Evolutionary conservation across 1,139 yeast species (phyloP).

Genomic region (Saccharomycopsis hybrid): DNA sequence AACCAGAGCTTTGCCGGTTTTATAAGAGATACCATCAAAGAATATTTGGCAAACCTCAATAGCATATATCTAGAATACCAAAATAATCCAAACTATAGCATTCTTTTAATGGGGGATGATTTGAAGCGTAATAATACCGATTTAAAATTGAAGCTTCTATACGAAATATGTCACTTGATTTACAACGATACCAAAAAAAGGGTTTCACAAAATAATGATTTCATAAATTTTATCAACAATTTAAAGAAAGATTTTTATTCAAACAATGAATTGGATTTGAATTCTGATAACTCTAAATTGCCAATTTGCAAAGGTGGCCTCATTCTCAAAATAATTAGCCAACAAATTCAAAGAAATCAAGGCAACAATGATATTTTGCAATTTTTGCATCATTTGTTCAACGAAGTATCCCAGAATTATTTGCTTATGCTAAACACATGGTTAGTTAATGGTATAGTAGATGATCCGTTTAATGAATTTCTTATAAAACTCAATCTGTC

Average conservation of each 20-base stretch:
- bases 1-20: conserved; percentile 67
- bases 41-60: conserved; percentile 44
- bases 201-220: conserved; percentile 10
- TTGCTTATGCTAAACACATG: conserved; percentile 66
- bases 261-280: conserved; percentile 32
- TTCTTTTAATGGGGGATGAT: conserved; percentile 15
- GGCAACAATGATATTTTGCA: conserved; percentile 60
- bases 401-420: conserved; percentile 58
- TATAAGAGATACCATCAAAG: conserved; percentile 43
- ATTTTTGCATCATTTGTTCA: conserved; percentile 48
- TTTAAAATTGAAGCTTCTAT: conserved; percentile 29
- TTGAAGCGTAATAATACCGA: conserved; percentile 15
- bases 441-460: conserved; percentile 68
- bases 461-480: conserved; percentile 82
- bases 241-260: conserved; percentile 14
- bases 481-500: conserved; percentile 39
- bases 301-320: conserved; percentile 63
- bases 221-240: conserved; percentile 10
- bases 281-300: conserved; percentile 48
- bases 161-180: conserved; percentile 20
- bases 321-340: conserved; percentile 55
- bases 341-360: conserved; percentile 45
- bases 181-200: conserved; percentile 14
- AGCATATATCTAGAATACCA: conserved; percentile 50
- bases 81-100: conserved; percentile 29